These are phyloP conservation scores for Trichoderma citrinoviride DNA, from an alignment of 2,329 filamentous ascomycete species.

Conservation along the genomic window DNA sequence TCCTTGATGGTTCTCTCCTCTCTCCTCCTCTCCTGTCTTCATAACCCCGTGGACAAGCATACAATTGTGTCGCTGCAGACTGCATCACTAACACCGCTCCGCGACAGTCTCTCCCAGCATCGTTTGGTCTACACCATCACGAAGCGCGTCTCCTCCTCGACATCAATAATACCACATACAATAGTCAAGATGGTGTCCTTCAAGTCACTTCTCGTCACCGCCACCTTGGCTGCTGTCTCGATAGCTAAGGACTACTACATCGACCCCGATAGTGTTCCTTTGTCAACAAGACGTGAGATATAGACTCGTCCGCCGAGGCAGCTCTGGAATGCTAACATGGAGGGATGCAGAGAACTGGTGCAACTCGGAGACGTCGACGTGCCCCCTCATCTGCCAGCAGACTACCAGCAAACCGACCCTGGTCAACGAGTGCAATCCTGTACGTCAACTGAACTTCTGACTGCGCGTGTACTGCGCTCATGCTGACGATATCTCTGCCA, in stretches of 20 bases:
- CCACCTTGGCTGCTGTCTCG: slow-evolving; percentile 52
- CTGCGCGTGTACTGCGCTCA: neutral
- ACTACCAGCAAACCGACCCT: slow-evolving; percentile 48
- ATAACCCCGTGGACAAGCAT: neutral
- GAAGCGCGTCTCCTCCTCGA: neutral
- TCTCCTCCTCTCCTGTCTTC: neutral
- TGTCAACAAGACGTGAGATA: slow-evolving; percentile 50
- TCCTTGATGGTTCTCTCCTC: neutral
- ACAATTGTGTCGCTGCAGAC: neutral
- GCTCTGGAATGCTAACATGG: slow-evolving; percentile 26
- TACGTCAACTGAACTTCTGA: slow-evolving; percentile 36
- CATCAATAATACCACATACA: neutral
- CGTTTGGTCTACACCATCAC: neutral
- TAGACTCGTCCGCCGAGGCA: neutral
- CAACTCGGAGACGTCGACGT: slow-evolving; percentile 57
- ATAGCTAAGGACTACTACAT: slow-evolving; percentile 56
- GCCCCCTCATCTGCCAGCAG: slow-evolving; percentile 71
- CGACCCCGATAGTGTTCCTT: slow-evolving; percentile 58
- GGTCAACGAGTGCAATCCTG: slow-evolving; percentile 66
- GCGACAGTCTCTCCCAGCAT: neutral
- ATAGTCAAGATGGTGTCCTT: slow-evolving; percentile 52
- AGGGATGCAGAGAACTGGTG: slow-evolving; percentile 60
- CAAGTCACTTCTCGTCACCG: slow-evolving; percentile 52
- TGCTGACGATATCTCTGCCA: slow-evolving; percentile 30
- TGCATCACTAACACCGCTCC: slow-evolving; percentile 4